Percentiles rank a stretch among this genome's conserved stretches.
phyloP scores from a whole-genome alignment of 2,329 filamentous ascomycete species.

The Phaeophleospora eucalypticola region DNA sequence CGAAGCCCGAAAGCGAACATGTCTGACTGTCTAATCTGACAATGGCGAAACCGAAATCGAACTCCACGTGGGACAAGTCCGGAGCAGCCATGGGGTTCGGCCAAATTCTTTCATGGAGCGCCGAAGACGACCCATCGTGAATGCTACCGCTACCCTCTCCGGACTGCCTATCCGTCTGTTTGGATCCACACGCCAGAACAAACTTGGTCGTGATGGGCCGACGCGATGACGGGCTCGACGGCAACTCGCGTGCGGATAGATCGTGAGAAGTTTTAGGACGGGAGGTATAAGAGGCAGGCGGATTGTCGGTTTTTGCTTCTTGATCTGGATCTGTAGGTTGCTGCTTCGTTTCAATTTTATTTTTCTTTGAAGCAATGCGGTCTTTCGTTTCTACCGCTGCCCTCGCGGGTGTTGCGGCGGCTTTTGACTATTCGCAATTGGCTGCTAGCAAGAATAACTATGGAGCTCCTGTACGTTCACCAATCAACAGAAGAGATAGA shows the following conservation, averaged over 20 bases:
- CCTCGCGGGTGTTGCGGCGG: slow-evolving; percentile 9
- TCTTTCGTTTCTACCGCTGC: slow-evolving; percentile 12
- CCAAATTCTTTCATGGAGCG: slow-evolving; percentile 5
- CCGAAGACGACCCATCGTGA: slow-evolving; percentile 4
- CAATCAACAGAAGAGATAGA: too few relatives aligned
- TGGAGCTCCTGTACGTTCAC: slow-evolving; percentile 18
- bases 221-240: not conserved
- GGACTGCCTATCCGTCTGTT: not conserved
- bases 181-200: not conserved
- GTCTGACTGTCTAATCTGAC: too few relatives aligned
- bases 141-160: too few relatives aligned
- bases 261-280: not conserved
- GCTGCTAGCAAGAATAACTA: slow-evolving; percentile 20
- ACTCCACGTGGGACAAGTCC: not conserved
- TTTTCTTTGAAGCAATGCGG: slow-evolving; percentile 8
- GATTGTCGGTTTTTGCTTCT: not conserved
- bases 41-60: not conserved
- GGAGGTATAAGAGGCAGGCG: slow-evolving; percentile 2
- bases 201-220: not conserved
- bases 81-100: slow-evolving; percentile 5
- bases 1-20: not conserved
- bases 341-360: slow-evolving; percentile 1
- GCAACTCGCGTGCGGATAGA: not conserved
- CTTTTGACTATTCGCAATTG: slow-evolving; percentile 18
- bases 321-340: not conserved